A percentile compares a stretch with the other conserved stretches of the same genome.
Evolutionary conservation across 2,329 filamentous ascomycete species (phyloP).

Genomic region (Clonostachys byssicola): DNA sequence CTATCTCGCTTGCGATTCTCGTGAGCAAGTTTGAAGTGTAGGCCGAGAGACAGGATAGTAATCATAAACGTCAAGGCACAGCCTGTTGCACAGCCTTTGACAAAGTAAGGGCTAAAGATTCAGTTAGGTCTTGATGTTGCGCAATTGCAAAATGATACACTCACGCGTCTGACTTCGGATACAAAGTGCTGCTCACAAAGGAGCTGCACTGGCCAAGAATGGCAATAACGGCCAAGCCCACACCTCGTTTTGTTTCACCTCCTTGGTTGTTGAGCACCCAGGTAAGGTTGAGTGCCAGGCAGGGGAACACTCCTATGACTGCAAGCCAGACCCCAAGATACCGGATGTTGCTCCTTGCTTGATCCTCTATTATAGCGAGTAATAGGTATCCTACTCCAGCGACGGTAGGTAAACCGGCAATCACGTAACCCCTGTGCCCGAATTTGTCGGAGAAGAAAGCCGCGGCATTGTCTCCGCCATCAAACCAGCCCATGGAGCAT

Average conservation of each 20-base stretch:
- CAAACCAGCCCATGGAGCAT: too few species aligned
- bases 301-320: slow-evolving; percentile 20
- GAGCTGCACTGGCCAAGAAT: slow-evolving; percentile 20
- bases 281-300: slow-evolving; percentile 17
- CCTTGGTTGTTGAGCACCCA: slow-evolving; percentile 23
- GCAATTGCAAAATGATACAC: neutral
- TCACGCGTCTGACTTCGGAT: slow-evolving; percentile 13
- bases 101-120: slow-evolving; percentile 6
- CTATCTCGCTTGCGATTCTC: slow-evolving; percentile 4
- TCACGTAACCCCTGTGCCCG: slow-evolving; percentile 23
- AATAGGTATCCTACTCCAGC: slow-evolving; percentile 21
- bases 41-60: slow-evolving; percentile 4
- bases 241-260: slow-evolving; percentile 17
- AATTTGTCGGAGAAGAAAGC: slow-evolving; percentile 27
- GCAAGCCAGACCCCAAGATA: slow-evolving; percentile 32
- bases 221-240: slow-evolving; percentile 13
- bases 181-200: slow-evolving; percentile 16
- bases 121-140: too few species aligned
- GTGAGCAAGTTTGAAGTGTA: slow-evolving; percentile 5
- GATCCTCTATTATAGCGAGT: slow-evolving; percentile 12
- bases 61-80: slow-evolving; percentile 8
- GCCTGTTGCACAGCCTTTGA: slow-evolving; percentile 9
- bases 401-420: slow-evolving; percentile 15
- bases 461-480: slow-evolving; percentile 1
- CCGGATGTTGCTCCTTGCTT: slow-evolving; percentile 15